Base-by-base conservation (phyloP, 305 asterid genomes). In the Coffea humblotiana region DNA sequence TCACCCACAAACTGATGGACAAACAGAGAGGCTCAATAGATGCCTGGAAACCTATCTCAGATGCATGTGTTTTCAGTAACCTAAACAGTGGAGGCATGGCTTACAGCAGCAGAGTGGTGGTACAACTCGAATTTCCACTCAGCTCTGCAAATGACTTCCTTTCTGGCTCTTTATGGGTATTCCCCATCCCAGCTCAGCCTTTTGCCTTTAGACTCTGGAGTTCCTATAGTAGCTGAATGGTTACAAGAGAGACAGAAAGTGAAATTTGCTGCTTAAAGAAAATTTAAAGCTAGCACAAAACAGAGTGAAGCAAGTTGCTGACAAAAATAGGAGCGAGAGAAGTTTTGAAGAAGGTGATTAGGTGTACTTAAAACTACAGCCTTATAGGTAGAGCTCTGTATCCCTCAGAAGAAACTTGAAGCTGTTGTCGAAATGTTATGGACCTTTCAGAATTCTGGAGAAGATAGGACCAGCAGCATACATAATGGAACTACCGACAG, bases 181-280 rank as follows among this genome's bases (percentile, higher is more conserved):
- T 8, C 9, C 0, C 74, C 74, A 14, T 3, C 56, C 3, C 56
- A 51, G 3, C 18, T 51, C 2, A 3, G 8, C 6, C 12, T 18
- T 1, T 5, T 11, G 0, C 2, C 3, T 16, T 0, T 21, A 0
- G 27, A 4, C 1, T 19, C 25, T 40, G 0, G 4, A 10, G 10
- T 29, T 2, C 12, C 9, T 8, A 19, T 1, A 18, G n/a, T 14
- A 0, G 4, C 3, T 18, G 23, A 29, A 2, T 35, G 3, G 74
- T 2, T 12, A 19, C 52, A 16, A 6, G 43, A 3, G 5, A 70
- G 49, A 2, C 27, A 6, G 8, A 43, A 37, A 6, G n/a, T 14
- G 47, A 27, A 19, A 16, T 12, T 0, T 3, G 9, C 0, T 12
- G n/a, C n/a, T 70, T 0, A 15, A 40, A 18, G 12, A 35, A 0